A percentile compares a stretch with the other conserved stretches of the same genome.
These are phyloP conservation scores for Pseudocohnilembus persalinus DNA, from an alignment of 169 alveolate genomes.

Conservation along the genomic window DNA sequence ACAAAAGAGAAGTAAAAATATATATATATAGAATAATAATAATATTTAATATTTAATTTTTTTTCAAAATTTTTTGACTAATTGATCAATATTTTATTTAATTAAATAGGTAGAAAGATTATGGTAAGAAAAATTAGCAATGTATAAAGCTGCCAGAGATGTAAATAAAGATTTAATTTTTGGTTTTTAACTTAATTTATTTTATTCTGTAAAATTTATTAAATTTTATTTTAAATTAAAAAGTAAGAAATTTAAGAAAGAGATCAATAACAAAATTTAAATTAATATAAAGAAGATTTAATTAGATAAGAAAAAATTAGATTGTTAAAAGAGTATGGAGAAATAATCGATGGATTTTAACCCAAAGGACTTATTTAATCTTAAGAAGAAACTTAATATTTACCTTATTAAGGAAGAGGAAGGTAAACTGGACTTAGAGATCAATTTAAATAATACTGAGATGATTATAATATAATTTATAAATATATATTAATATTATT, in stretches of 20 bases:
- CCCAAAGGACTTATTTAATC: slow-evolving; percentile 74
- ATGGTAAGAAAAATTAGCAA: slow-evolving; percentile 71
- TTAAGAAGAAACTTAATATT: slow-evolving; percentile 48
- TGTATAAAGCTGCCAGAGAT: slow-evolving; percentile 68
- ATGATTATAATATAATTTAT: not conserved
- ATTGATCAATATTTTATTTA: too few relatives aligned
- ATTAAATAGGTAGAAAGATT: slow-evolving; percentile 60
- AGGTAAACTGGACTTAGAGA: not conserved
- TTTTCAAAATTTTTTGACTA: too few relatives aligned
- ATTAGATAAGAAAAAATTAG: slow-evolving; percentile 76
- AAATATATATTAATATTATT: too few relatives aligned
- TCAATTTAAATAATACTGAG: not conserved
- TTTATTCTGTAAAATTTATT: not conserved
- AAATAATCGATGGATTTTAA: slow-evolving; percentile 62
- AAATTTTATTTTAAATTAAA: slow-evolving; percentile 19
- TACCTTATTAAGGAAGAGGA: not conserved
- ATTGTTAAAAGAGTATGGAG: slow-evolving; percentile 66
- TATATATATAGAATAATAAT: not conserved
- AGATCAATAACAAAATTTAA: slow-evolving; percentile 47
- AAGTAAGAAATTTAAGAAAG: slow-evolving; percentile 58
- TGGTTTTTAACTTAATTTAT: too few relatives aligned
- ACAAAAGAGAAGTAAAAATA: slow-evolving; percentile 68
- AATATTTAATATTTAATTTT: not conserved
- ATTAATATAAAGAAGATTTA: slow-evolving; percentile 62
- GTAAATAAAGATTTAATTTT: not conserved